Conservation (phyloP, 352 stramenopile genomes). For the Aphanomyces euteiches region DNA sequence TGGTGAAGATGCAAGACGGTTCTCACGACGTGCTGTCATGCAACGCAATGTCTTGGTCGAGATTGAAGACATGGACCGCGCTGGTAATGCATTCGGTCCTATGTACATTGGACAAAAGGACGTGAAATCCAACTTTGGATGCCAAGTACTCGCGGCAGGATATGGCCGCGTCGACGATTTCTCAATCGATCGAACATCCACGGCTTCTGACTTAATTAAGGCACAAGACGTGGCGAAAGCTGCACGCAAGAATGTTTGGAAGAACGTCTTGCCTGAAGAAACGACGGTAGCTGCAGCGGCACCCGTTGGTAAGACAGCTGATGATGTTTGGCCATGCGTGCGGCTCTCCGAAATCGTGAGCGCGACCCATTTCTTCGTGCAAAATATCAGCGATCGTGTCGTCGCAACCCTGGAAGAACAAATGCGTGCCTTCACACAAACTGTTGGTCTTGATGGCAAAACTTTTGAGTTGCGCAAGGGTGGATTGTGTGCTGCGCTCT, state of each 20-base stretch:
- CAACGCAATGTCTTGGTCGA: constrained; percentile 90
- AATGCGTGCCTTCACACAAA: constrained; percentile 90
- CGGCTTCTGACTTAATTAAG: constrained; percentile 61
- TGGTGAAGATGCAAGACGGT: constrained; percentile 85
- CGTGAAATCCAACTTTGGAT: constrained; percentile 84
- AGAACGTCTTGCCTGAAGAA: constrained; percentile 70
- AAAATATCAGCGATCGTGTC: constrained; percentile 85
- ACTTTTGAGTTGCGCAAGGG: constrained; percentile 89
- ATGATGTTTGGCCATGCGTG: constrained; percentile 65
- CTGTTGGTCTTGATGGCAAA: constrained; percentile 84
- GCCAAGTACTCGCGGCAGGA: constrained; percentile 90
- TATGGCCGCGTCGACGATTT: constrained; percentile 91
- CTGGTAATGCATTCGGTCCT: constrained; percentile 87
- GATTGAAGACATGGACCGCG: constrained; percentile 92
- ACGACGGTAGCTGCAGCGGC: constrained; percentile 46
- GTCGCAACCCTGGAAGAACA: constrained; percentile 88
- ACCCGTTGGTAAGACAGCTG: constrained; percentile 45
- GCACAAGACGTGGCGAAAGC: constrained; percentile 86
- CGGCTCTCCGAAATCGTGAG: constrained; percentile 94
- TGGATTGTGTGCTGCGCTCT: constrained; percentile 91
- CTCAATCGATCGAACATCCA: constrained; percentile 89
- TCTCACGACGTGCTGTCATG: constrained; percentile 83
- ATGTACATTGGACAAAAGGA: constrained; percentile 68
- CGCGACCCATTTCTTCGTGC: constrained; percentile 92
- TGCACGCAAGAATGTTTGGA: constrained; percentile 94